Evolutionary conservation across 2,329 filamentous ascomycete species (phyloP), one percentile per base, ranked within the genome.

Genomic region (Pseudocercospora fuligena): DNA sequence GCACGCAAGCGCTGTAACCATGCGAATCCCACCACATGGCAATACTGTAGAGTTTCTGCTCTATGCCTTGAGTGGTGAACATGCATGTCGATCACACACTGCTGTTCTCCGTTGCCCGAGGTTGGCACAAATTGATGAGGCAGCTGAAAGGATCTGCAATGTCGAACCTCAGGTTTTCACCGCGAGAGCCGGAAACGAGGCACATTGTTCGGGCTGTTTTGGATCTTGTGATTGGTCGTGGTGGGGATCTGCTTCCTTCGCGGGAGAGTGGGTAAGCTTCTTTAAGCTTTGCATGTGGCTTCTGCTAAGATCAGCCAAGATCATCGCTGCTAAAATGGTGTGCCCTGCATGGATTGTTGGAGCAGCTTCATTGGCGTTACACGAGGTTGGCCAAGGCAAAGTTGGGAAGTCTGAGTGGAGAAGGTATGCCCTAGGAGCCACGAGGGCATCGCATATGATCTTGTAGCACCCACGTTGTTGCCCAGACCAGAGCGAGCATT

Each of bases 1-100:
- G 9, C 51, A 56, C 51, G 51, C 51, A 56, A 29, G 51, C 51
- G 51, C 51, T 56, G 51, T 56, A 56, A 56, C 51, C 51, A 56
- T 56, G 51, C 51, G 25, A 19, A 56, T 11, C 16, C 47, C 47
- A 51, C 25, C 27, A 16, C 51, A 56, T 56, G 51, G 51, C 51
- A 56, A 56, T 56, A 27, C 6, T 27, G 23, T 33, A 27, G 51
- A 56, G 51, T 56, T 51, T 56, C 51, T 31, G 51, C 51, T 31
- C 51, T 31, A 56, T n/a, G 25, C 51, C 27, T 31, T 19, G 51
- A 56, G 51, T 27, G 51, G 51, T 31, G 16, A 31, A 8, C 4
- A 29, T 33, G 8, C 25, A 19, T 31, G 51, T 33, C 51, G 51
- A 56, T 56, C 51, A 31, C 27, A n/a, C 21, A 11, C 23, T 56